Evolutionary conservation across 2,329 filamentous ascomycete genomes (phyloP).

Genomic region (Aspergillus amoenus): DNA sequence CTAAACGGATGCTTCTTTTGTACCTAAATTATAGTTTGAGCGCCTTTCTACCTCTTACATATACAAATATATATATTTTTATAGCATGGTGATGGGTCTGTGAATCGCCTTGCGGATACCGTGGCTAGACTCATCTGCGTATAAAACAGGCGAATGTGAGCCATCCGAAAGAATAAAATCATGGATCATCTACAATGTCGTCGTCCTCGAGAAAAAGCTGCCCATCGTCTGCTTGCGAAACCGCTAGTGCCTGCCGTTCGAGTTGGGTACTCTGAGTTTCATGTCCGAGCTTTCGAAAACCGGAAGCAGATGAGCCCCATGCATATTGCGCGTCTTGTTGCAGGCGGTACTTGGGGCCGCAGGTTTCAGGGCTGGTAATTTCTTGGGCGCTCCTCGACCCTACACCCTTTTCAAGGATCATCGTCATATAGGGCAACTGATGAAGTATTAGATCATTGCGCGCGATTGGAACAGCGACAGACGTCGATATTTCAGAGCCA

Average conservation of each 20-base stretch:
- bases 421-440: conserved; percentile 78
- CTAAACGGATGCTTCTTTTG: no score
- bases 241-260: background rate
- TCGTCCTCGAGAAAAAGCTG: conserved; percentile 72
- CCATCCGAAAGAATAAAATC: background rate
- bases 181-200: conserved; percentile 70
- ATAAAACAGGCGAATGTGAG: background rate
- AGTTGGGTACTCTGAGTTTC: background rate
- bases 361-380: conserved; percentile 53
- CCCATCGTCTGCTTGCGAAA: conserved; percentile 36
- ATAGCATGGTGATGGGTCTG: background rate
- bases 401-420: conserved; percentile 51
- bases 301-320: background rate
- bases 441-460: conserved; percentile 62
- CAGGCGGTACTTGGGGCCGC: background rate
- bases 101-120: background rate
- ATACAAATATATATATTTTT: background rate
- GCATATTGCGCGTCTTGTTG: background rate
- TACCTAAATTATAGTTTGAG: no score
- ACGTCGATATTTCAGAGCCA: conserved; percentile 1
- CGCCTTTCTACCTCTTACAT: no score
- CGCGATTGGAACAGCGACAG: conserved; percentile 33
- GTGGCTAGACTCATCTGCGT: background rate
- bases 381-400: conserved; percentile 62
- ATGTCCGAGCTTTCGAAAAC: background rate